A percentile compares a stretch with the other conserved stretches of the same genome.
These are phyloP conservation scores for Rhodotorula sp. DNA, from an alignment of 1,284 basidiomycete genomes.

Conservation along the genomic window DNA sequence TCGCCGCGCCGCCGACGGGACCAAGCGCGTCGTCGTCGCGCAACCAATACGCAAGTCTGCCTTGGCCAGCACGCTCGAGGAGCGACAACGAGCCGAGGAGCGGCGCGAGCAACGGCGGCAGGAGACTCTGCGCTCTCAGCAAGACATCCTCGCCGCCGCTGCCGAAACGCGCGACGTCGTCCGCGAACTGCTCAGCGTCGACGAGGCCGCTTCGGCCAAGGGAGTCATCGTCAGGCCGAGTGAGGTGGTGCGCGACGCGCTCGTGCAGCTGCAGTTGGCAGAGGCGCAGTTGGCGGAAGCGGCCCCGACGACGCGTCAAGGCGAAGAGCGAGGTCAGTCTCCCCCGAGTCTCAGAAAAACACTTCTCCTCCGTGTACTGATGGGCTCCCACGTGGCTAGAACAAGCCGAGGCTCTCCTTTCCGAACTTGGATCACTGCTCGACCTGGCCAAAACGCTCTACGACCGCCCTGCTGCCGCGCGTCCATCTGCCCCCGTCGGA, in stretches of 20 bases:
- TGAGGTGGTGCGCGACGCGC: constrained; percentile 63
- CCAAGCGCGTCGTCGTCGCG: constrained; percentile 50
- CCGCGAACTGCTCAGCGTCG: constrained; percentile 60
- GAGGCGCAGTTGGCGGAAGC: constrained; percentile 45
- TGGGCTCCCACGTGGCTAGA: constrained; percentile 2
- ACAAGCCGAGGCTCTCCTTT: constrained; percentile 28
- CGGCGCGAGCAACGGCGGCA: constrained; percentile 17
- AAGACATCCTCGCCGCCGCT: constrained; percentile 59
- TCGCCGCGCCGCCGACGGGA: not conserved
- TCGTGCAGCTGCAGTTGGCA: constrained; percentile 47
- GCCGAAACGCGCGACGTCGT: constrained; percentile 59
- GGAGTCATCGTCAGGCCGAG: constrained; percentile 69
- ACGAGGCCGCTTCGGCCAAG: constrained; percentile 60
- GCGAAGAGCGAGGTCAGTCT: constrained; percentile 26
- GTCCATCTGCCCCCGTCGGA: too few species aligned
- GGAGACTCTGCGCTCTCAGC: constrained; percentile 44
- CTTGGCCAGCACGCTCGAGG: constrained; percentile 52
- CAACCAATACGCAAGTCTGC: constrained; percentile 54
- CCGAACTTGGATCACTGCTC: constrained; percentile 27
- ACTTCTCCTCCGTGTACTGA: not conserved
- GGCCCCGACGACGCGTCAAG: constrained; percentile 44
- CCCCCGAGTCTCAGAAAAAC: too few species aligned
- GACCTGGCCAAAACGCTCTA: constrained; percentile 26
- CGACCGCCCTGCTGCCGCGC: not conserved
- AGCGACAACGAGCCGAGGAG: constrained; percentile 47